Conservation (phyloP, 441 rosid genomes). For the Adansonia rubrostipa region DNA sequence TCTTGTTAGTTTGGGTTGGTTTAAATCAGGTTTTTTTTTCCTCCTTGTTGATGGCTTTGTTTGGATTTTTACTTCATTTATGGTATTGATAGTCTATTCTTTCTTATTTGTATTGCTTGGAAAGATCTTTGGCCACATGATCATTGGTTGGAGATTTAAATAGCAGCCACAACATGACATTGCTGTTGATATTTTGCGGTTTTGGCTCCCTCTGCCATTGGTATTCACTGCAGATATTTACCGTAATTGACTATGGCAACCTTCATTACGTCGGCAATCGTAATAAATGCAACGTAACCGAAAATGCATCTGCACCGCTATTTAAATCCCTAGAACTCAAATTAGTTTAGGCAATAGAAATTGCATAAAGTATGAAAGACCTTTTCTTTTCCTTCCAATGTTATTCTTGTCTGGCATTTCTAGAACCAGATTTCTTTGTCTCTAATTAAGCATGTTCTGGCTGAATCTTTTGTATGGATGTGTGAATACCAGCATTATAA, state of each 20-base stretch:
- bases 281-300: too few species aligned
- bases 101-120: background rate
- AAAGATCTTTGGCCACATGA: slow-evolving; percentile 1
- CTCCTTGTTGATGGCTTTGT: background rate
- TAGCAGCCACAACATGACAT: too few species aligned
- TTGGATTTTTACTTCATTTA: background rate
- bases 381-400: background rate
- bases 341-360: background rate
- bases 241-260: too few species aligned
- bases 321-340: too few species aligned
- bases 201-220: too few species aligned
- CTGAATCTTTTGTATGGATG: background rate
- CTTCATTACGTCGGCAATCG: too few species aligned
- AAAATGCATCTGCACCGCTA: too few species aligned
- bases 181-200: too few species aligned
- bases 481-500: background rate
- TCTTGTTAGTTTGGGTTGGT: background rate
- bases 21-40: background rate
- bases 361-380: background rate
- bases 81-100: background rate
- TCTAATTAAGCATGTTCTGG: background rate
- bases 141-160: background rate
- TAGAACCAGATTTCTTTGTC: background rate
- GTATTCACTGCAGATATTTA: too few species aligned
- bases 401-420: background rate